These are phyloP conservation scores for Penicillium flavigenum DNA, from an alignment of 495 filamentous ascomycete species.

Conservation along the genomic window DNA sequence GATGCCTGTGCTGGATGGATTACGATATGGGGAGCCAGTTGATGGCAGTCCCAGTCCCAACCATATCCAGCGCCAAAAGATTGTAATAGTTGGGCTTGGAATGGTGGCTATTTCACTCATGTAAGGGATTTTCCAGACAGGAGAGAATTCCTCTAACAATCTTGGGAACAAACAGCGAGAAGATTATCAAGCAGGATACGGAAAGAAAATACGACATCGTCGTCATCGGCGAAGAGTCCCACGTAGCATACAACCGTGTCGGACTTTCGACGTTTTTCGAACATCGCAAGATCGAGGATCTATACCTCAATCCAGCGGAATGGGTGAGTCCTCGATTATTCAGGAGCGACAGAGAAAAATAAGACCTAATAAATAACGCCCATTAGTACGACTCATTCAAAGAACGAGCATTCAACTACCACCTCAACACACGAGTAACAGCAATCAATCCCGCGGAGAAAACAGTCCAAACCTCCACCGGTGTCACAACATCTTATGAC, in stretches of 20 bases:
- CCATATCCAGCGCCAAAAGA: slow-evolving; percentile 53
- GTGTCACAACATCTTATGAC: slow-evolving; percentile 75
- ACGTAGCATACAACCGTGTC: slow-evolving; percentile 94
- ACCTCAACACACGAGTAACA: slow-evolving; percentile 78
- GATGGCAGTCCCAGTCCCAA: slow-evolving; percentile 22
- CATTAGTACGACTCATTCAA: slow-evolving; percentile 52
- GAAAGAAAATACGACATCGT: slow-evolving; percentile 80
- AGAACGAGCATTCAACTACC: slow-evolving; percentile 73
- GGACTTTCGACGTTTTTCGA: slow-evolving; percentile 94
- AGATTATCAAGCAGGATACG: slow-evolving; percentile 82
- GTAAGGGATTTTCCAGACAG: slow-evolving; percentile 46
- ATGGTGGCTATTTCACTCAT: slow-evolving; percentile 97
- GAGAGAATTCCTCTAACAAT: slow-evolving; percentile 1
- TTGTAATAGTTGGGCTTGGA: slow-evolving; percentile 88
- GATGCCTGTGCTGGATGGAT: slow-evolving; percentile 34
- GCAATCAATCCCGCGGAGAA: slow-evolving; percentile 65
- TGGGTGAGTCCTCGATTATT: slow-evolving; percentile 61
- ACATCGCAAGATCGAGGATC: slow-evolving; percentile 82
- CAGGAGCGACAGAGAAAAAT: not conserved
- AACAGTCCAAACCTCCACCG: slow-evolving; percentile 67
- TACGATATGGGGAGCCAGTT: slow-evolving; percentile 31
- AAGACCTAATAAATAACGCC: not conserved
- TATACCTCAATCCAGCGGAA: slow-evolving; percentile 86
- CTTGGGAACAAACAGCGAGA: slow-evolving; percentile 59
- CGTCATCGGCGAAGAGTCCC: slow-evolving; percentile 88